Percentiles rank a stretch among this genome's conserved stretches.
Evolutionary conservation across 2,329 filamentous ascomycete species (phyloP).

Genomic region (Biscogniauxia mediterranea): DNA sequence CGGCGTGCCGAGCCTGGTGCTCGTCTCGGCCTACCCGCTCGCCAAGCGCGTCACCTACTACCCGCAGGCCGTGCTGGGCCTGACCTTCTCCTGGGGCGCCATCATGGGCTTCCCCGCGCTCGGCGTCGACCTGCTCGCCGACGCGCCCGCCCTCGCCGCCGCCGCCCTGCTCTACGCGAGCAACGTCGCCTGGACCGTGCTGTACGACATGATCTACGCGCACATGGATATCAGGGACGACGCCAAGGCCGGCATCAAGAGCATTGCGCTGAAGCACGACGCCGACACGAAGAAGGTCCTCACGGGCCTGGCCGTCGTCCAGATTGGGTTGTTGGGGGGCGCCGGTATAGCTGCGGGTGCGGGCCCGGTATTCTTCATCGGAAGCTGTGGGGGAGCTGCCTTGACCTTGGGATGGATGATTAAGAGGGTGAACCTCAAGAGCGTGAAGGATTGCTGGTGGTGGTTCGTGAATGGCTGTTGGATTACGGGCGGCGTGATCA

Average conservation of each 20-base stretch:
- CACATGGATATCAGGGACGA: slow-evolving; percentile 91
- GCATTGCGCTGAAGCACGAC: slow-evolving; percentile 78
- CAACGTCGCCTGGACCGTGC: slow-evolving; percentile 80
- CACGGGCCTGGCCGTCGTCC: slow-evolving; percentile 64
- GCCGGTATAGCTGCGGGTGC: slow-evolving; percentile 68
- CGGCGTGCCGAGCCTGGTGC: slow-evolving; percentile 68
- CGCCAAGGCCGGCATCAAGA: slow-evolving; percentile 82
- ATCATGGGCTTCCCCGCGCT: slow-evolving; percentile 85
- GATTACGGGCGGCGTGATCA: slow-evolving; percentile 64
- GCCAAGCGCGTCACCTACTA: slow-evolving; percentile 87
- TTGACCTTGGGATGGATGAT: slow-evolving; percentile 66
- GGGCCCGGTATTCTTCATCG: slow-evolving; percentile 66
- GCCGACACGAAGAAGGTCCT: slow-evolving; percentile 74
- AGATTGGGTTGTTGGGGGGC: slow-evolving; percentile 67
- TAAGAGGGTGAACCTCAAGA: slow-evolving; percentile 62
- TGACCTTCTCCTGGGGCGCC: slow-evolving; percentile 88
- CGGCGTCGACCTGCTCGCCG: slow-evolving; percentile 69
- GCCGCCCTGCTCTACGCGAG: slow-evolving; percentile 71
- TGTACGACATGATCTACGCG: slow-evolving; percentile 93
- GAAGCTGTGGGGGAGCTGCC: slow-evolving; percentile 64
- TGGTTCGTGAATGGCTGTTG: slow-evolving; percentile 73
- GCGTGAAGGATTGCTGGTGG: slow-evolving; percentile 69
- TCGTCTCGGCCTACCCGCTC: slow-evolving; percentile 76
- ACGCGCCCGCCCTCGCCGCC: slow-evolving; percentile 60
- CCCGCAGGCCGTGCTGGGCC: slow-evolving; percentile 76